Percentiles rank a stretch among this genome's conserved stretches.
Evolutionary conservation across 345 rosid species (phyloP).

Genomic region (Brassica rapa): DNA sequence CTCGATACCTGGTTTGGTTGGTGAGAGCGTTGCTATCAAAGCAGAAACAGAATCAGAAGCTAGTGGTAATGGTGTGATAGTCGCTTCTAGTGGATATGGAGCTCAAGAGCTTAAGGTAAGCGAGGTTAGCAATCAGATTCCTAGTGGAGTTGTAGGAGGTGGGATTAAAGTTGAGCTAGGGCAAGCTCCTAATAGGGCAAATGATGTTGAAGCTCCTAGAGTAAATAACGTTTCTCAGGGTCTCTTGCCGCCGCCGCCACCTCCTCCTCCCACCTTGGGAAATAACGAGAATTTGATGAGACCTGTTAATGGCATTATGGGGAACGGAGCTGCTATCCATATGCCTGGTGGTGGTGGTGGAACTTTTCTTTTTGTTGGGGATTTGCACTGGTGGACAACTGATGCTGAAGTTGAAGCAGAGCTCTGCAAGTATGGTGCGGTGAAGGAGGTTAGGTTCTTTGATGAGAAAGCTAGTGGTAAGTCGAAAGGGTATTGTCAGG

Average conservation of each 20-base stretch:
- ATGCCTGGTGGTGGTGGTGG: conserved; percentile 41
- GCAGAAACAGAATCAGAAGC: background rate
- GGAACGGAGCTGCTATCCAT: conserved; percentile 39
- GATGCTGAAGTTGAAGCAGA: conserved; percentile 76
- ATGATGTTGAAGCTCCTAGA: conserved; percentile 44
- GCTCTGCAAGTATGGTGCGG: conserved; percentile 63
- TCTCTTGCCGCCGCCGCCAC: conserved; percentile 22
- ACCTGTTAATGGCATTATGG: conserved; percentile 38
- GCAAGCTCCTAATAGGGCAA: conserved; percentile 38
- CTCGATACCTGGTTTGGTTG: conserved; percentile 44
- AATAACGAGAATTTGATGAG: conserved; percentile 46
- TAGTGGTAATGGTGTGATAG: background rate
- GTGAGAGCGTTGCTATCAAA: conserved; percentile 40
- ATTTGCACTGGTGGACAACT: conserved; percentile 93
- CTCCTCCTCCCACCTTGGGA: conserved; percentile 8
- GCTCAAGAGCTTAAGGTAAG: conserved; percentile 47
- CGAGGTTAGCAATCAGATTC: conserved; percentile 38
- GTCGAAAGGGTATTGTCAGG: conserved; percentile 85
- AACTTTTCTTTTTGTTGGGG: conserved; percentile 72
- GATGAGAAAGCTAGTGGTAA: conserved; percentile 94
- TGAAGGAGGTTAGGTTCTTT: conserved; percentile 80
- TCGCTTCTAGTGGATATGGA: conserved; percentile 14
- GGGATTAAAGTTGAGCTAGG: conserved; percentile 62
- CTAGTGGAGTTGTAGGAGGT: conserved; percentile 21
- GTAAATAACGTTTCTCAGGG: conserved; percentile 26